Evolutionary conservation across 2,329 filamentous ascomycete genomes (phyloP).

Genomic region (Aspergillus clavatus): DNA sequence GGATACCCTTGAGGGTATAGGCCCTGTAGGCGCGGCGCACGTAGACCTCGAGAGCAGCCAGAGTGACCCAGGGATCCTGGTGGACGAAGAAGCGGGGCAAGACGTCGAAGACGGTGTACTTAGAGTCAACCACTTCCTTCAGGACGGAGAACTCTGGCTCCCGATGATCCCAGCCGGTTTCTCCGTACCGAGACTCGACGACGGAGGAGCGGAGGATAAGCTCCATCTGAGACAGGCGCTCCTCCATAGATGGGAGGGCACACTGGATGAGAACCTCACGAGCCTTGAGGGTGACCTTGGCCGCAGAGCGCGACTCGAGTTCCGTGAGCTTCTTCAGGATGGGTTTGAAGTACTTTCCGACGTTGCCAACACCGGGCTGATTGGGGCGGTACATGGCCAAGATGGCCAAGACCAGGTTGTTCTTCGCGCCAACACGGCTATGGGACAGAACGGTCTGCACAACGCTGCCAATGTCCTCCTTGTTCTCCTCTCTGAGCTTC

Average conservation of each 20-base stretch:
- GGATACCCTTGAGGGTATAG: slow-evolving; percentile 81
- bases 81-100: slow-evolving; percentile 92
- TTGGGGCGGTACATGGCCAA: slow-evolving; percentile 93
- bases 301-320: slow-evolving; percentile 76
- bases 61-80: slow-evolving; percentile 86
- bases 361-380: slow-evolving; percentile 81
- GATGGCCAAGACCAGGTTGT: slow-evolving; percentile 84
- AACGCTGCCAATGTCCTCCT: slow-evolving; percentile 80
- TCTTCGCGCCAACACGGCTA: slow-evolving; percentile 88
- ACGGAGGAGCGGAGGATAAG: slow-evolving; percentile 95
- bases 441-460: slow-evolving; percentile 89
- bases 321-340: slow-evolving; percentile 83
- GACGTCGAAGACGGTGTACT: slow-evolving; percentile 97
- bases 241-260: slow-evolving; percentile 89
- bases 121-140: slow-evolving; percentile 97
- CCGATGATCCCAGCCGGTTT: slow-evolving; percentile 93
- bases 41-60: slow-evolving; percentile 93
- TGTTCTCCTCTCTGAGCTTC: slow-evolving; percentile 91
- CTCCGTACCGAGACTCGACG: slow-evolving; percentile 92
- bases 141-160: slow-evolving; percentile 85
- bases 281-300: slow-evolving; percentile 95
- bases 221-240: slow-evolving; percentile 94
- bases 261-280: slow-evolving; percentile 97
- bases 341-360: slow-evolving; percentile 80
- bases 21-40: slow-evolving; percentile 94